Conservation (phyloP, 2,329 filamentous ascomycete genomes). For the Aspergillus persii region DNA sequence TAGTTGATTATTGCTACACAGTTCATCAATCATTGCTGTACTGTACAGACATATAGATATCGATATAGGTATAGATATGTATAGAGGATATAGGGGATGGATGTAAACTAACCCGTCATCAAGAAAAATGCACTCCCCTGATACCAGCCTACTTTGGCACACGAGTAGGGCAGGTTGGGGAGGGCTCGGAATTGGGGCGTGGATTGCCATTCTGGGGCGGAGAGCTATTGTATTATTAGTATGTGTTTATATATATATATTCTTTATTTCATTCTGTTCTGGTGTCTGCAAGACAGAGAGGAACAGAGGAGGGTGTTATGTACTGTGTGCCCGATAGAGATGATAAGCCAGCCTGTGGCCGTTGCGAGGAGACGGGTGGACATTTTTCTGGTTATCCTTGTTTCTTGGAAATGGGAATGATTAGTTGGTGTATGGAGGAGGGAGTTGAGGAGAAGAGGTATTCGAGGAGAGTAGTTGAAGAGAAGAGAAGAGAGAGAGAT, state of each 20-base stretch:
- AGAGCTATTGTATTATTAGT: background rate
- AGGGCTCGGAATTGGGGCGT: slow-evolving; percentile 19
- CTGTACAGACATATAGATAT: no score
- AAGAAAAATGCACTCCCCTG: slow-evolving; percentile 25
- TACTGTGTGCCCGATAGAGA: slow-evolving; percentile 21
- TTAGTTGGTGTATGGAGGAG: no score
- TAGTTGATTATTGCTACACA: slow-evolving; percentile 17
- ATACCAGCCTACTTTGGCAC: slow-evolving; percentile 25
- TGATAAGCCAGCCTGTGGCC: slow-evolving; percentile 15
- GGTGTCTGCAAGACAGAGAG: background rate
- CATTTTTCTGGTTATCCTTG: slow-evolving; percentile 3
- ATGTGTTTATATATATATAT: no score
- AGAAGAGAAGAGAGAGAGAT: no score
- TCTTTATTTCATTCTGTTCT: no score
- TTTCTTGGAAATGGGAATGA: background rate
- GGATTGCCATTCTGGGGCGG: slow-evolving; percentile 19
- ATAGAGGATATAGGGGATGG: background rate
- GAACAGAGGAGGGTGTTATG: background rate
- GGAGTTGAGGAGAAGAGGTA: no score
- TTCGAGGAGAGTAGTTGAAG: no score
- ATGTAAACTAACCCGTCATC: slow-evolving; percentile 15
- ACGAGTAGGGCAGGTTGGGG: slow-evolving; percentile 22
- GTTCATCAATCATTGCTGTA: no score
- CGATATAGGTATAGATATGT: background rate
- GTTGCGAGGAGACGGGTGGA: slow-evolving; percentile 13